Base-by-base conservation (phyloP, 2,329 filamentous ascomycete species). In the Calonectria pseudoreteaudii region DNA sequence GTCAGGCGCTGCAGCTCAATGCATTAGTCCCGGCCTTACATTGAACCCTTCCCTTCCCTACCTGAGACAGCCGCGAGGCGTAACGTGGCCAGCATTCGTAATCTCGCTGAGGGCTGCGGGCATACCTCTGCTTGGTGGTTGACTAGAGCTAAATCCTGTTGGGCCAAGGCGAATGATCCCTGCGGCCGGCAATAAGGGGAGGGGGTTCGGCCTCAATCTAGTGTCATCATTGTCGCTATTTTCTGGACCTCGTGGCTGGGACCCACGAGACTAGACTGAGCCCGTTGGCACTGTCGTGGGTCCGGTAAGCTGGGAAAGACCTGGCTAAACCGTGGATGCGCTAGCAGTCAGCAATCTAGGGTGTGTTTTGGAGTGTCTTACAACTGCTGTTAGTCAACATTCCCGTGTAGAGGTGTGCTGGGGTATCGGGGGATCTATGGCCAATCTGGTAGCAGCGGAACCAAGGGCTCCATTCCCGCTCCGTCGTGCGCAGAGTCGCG, bases 11-110 rank as follows among this genome's bases (percentile, higher is more conserved):
- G 68, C 60, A 36, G 26, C 23, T 53, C 58, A 58, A 58, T 58
- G 58, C 66, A 65, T 68, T 72, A 68, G 66, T 72, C 66, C 34
- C 36, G 41, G 56, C 31, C 62, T 1, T 56, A n/a, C 49, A 65
- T 26, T 65, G 60, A 62, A 62, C 30, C 30, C 34, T 60, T 31
- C 47, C 31, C 30, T 20, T 60, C n/a, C 56, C 31, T 47, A 60
- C 58, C 58, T 68, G 66, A 68, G 66, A 68, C 70, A n/a, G 67
- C n/a, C 49, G 60, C 47, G 44, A 26, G 36, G 36, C 26, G 13
- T 34, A 72, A 58, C 56, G 23, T 72, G 56, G 47, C 47, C 26
- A 34, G 53, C 13, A 52, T 26, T 41, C 38, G 62, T 30, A 71
- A 56, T 66, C 53, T 41, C 44, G 23, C 69, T 71, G 52, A 66